Evolutionary conservation across 805 yeast species (phyloP).

Genomic region (Middelhovenomyces tepae): DNA sequence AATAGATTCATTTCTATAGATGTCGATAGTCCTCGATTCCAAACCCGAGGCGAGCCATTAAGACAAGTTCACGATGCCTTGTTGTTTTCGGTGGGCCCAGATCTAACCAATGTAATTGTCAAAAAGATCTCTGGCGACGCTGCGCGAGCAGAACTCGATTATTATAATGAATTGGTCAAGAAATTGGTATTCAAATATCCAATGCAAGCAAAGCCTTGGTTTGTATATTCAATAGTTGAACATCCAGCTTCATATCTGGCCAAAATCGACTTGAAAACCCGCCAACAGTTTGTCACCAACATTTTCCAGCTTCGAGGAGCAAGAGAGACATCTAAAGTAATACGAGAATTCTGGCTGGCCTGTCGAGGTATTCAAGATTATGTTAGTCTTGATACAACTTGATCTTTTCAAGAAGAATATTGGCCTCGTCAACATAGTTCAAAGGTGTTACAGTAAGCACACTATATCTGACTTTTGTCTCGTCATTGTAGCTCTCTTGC

Average conservation of each 20-base stretch:
- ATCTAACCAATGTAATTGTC: slow-evolving; percentile 31
- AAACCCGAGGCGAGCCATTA: not conserved
- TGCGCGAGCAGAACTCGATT: slow-evolving; percentile 36
- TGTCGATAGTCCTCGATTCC: no score
- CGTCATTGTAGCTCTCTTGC: slow-evolving; percentile 77
- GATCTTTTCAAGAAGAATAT: slow-evolving; percentile 16
- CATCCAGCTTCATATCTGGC: slow-evolving; percentile 10
- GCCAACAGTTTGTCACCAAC: slow-evolving; percentile 22
- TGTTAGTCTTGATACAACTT: slow-evolving; percentile 5
- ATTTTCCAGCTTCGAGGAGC: slow-evolving; percentile 24
- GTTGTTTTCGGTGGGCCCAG: slow-evolving; percentile 24
- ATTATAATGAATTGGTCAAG: slow-evolving; percentile 35
- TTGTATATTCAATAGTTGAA: slow-evolving; percentile 10
- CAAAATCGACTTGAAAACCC: slow-evolving; percentile 6
- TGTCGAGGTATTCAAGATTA: slow-evolving; percentile 21
- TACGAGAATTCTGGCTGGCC: slow-evolving; percentile 26
- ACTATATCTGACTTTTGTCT: slow-evolving; percentile 65
- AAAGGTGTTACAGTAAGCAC: slow-evolving; percentile 38
- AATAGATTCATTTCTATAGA: slow-evolving; percentile 31
- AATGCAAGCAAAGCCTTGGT: slow-evolving; percentile 15
- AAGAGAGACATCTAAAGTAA: slow-evolving; percentile 20
- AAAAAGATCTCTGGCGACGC: slow-evolving; percentile 33
- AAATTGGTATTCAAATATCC: slow-evolving; percentile 14
- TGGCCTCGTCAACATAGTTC: slow-evolving; percentile 23
- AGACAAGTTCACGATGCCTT: slow-evolving; percentile 11